Base-by-base conservation (phyloP, 208 protist genomes). In the Tetramitus jugosus region DNA sequence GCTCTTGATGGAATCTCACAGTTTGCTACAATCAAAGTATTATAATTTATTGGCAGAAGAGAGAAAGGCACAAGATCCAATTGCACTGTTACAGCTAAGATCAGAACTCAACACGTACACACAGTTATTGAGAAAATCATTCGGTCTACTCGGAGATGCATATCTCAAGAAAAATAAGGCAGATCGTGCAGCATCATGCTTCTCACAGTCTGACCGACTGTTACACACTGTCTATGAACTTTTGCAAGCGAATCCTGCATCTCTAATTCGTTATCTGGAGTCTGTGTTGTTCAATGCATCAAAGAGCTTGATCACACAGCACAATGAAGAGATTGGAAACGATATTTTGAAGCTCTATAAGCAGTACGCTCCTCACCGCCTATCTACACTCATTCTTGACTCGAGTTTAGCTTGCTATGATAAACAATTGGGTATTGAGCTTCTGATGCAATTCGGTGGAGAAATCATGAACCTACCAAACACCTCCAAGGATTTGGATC, bases 251-350 rank as follows among this genome's bases (percentile, higher is more conserved):
- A 39, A 29, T 43, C 26, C 20, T 14, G 37, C 37, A 43, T 69
- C 39, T n/a, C n/a, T 69, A 7, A 17, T 69, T 6, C n/a, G 23
- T 20, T 71, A 37, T 49, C 31, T 71, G 17, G 39, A 49, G 2
- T n/a, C 26, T 71, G 26, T 71, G 43, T 33, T 71, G 7, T 71
- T 71, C n/a, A n/a, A n/a, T n/a, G n/a, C n/a, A n/a, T n/a, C n/a
- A n/a, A n/a, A n/a, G n/a, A n/a, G n/a, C n/a, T n/a, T n/a, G n/a
- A n/a, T n/a, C n/a, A n/a, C n/a, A n/a, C n/a, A n/a, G n/a, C n/a
- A n/a, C n/a, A n/a, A n/a, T n/a, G n/a, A n/a, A n/a, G n/a, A n/a
- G n/a, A n/a, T n/a, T n/a, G n/a, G n/a, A n/a, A n/a, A n/a, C n/a
- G n/a, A n/a, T n/a, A n/a, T n/a, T n/a, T n/a, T n/a, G n/a, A n/a